Percentiles rank a stretch among this genome's conserved stretches.
Conservation (phyloP, 306 rosid species). For the Quercus rubra region DNA sequence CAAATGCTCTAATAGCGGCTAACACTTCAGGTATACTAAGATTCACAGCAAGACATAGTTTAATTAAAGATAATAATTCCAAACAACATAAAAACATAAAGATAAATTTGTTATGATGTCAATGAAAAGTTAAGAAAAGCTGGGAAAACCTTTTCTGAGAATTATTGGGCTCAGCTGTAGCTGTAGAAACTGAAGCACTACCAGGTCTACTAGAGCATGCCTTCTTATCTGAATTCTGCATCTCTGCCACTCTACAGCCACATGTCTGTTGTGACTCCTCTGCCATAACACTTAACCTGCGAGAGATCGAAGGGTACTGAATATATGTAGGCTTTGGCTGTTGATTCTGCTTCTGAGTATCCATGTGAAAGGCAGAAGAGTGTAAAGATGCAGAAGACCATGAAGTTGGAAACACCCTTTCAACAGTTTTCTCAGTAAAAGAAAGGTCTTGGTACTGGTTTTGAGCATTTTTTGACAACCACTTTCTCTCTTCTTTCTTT, state of each 20-base stretch:
- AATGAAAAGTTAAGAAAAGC: conserved; percentile 9
- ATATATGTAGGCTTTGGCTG: conserved; percentile 44
- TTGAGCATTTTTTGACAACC: conserved; percentile 7
- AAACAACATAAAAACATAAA: too few relatives aligned
- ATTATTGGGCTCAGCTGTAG: conserved; percentile 56
- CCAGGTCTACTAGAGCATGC: conserved; percentile 9
- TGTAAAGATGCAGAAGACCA: conserved; percentile 33
- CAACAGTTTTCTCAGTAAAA: too few relatives aligned
- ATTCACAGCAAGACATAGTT: too few relatives aligned
- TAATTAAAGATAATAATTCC: too few relatives aligned
- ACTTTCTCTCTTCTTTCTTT: conserved; percentile 10
- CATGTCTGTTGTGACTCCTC: conserved; percentile 43
- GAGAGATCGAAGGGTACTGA: conserved; percentile 32
- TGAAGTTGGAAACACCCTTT: conserved; percentile 15
- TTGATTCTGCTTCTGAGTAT: conserved; percentile 18
- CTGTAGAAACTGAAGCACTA: conserved; percentile 38
- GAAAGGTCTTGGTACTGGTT: not conserved
- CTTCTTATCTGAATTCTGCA: conserved; percentile 56
- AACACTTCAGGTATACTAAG: too few relatives aligned
- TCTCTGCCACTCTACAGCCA: conserved; percentile 45
- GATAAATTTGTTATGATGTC: too few relatives aligned
- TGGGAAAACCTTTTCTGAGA: conserved; percentile 79
- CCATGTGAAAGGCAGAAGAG: too few relatives aligned
- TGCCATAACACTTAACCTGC: conserved; percentile 33
- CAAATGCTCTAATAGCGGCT: too few relatives aligned